Base-by-base conservation (phyloP, 306 rosid species). In the Adenanthera pavonina region DNA sequence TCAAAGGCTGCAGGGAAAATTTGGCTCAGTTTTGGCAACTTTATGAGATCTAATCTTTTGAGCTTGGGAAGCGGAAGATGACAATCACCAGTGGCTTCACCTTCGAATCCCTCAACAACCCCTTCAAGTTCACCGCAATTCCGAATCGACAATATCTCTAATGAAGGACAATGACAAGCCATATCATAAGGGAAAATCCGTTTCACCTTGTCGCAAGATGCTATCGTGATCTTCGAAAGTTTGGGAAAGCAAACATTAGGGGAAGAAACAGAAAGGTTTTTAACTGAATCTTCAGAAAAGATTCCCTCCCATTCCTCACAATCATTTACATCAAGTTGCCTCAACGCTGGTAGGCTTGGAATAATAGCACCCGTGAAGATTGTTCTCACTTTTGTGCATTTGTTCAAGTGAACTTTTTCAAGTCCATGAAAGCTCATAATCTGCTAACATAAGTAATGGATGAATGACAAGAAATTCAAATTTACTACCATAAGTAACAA, bases 41-140 rank as follows among this genome's bases (percentile, higher is more conserved):
- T 1, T 16, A 0, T 0, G 7, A 66, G 34, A 0, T 4, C 0
- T 17, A 38, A 7, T 0, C 3, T 0, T 0, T 6, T 38, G 0
- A 66, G 5, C 3, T 38, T n/a, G 8, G 49, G 72, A 17, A 40
- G n/a, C 11, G 17, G 0, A 6, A 3, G 4, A 13, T 51, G n/a
- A 12, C 16, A 8, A 16, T 38, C 7, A 38, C 2, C 7, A 54
- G 11, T 3, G 6, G 0, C 30, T 48, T 54, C 30, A 54, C 30
- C 4, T 17, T 54, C 60, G 7, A 1, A 11, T 11, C 4, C 15
- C 0, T 14, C 4, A 62, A 62, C 10, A 9, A 69, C 2, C n/a
- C 54, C 0, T 19, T 69, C 74, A 19, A 69, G 38, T 20, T 10
- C 9, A 19, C 8, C 9, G 38, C 38, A 69, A 19, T 44, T n/a